Evolutionary conservation across 495 filamentous ascomycete species (phyloP).

Genomic region (Penicillium turbatum): DNA sequence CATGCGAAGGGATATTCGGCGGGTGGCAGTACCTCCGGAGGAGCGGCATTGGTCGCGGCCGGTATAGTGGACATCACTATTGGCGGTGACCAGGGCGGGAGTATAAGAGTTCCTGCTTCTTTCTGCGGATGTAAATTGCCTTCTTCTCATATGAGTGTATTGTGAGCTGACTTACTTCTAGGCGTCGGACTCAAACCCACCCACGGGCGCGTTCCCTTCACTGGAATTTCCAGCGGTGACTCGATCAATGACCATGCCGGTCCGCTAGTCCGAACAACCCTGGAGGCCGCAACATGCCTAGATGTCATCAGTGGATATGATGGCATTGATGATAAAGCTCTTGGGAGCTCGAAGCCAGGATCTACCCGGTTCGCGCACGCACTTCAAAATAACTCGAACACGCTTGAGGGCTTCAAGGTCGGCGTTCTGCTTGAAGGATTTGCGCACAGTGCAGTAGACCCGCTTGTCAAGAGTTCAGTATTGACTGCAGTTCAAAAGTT

Average conservation of each 20-base stretch:
- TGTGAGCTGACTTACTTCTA: conserved; percentile 12
- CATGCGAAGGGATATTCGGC: conserved; percentile 45
- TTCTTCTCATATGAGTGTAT: neutral
- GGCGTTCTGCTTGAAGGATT: conserved; percentile 51
- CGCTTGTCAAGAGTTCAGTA: conserved; percentile 39
- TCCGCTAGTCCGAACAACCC: conserved; percentile 45
- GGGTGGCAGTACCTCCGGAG: conserved; percentile 57
- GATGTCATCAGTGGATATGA: conserved; percentile 53
- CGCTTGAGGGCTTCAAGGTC: conserved; percentile 49
- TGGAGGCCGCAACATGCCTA: conserved; percentile 49
- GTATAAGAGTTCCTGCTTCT: conserved; percentile 52
- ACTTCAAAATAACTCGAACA: conserved; percentile 18
- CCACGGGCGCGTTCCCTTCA: conserved; percentile 50
- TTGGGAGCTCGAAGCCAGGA: conserved; percentile 41
- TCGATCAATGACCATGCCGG: conserved; percentile 46
- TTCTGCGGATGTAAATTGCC: conserved; percentile 38
- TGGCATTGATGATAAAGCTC: conserved; percentile 52
- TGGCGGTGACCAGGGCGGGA: conserved; percentile 59
- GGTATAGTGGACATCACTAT: conserved; percentile 52
- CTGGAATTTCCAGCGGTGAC: conserved; percentile 43
- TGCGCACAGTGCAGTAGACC: conserved; percentile 37
- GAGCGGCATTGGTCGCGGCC: conserved; percentile 47
- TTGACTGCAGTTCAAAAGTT: conserved; percentile 43
- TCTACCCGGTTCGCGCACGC: conserved; percentile 39
- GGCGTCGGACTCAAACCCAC: conserved; percentile 48